A percentile compares a stretch with the other conserved stretches of the same genome.
These are phyloP conservation scores for Onygenales sp. DNA, from an alignment of 2,329 filamentous ascomycete species.

Conservation along the genomic window DNA sequence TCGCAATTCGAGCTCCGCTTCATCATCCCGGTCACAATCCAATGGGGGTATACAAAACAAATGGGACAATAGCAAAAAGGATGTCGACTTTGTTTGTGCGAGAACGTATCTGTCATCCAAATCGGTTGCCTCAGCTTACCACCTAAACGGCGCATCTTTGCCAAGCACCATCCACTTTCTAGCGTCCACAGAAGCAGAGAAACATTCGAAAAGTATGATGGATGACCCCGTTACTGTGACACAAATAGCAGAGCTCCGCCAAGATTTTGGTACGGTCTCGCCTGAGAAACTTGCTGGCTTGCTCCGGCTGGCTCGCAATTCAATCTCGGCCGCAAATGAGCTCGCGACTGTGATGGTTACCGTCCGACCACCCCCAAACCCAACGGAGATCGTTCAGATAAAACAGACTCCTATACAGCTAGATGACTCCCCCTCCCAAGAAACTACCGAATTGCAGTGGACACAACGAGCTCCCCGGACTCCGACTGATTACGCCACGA, in stretches of 20 bases:
- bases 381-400: slow-evolving; percentile 37
- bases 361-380: slow-evolving; percentile 14
- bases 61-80: slow-evolving; percentile 48
- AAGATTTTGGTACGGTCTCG: slow-evolving; percentile 46
- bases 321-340: slow-evolving; percentile 49
- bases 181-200: slow-evolving; percentile 38
- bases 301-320: slow-evolving; percentile 48
- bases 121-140: slow-evolving; percentile 48
- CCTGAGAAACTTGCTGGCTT: slow-evolving; percentile 42
- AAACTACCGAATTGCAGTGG: not conserved
- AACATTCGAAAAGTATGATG: slow-evolving; percentile 24
- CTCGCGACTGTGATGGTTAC: slow-evolving; percentile 46
- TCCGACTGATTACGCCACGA: slow-evolving; percentile 19
- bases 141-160: slow-evolving; percentile 48
- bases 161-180: slow-evolving; percentile 47
- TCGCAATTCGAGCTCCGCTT: slow-evolving; percentile 7
- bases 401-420: slow-evolving; percentile 38
- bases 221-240: slow-evolving; percentile 36
- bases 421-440: slow-evolving; percentile 10
- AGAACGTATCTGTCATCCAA: slow-evolving; percentile 38
- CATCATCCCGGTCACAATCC: slow-evolving; percentile 19
- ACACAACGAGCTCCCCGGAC: slow-evolving; percentile 11
- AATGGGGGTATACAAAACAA: slow-evolving; percentile 34
- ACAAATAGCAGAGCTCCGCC: slow-evolving; percentile 44
- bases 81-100: slow-evolving; percentile 52